Evolutionary conservation across 1,139 yeast genomes (phyloP).

Genomic region (Protomyces inouyei): DNA sequence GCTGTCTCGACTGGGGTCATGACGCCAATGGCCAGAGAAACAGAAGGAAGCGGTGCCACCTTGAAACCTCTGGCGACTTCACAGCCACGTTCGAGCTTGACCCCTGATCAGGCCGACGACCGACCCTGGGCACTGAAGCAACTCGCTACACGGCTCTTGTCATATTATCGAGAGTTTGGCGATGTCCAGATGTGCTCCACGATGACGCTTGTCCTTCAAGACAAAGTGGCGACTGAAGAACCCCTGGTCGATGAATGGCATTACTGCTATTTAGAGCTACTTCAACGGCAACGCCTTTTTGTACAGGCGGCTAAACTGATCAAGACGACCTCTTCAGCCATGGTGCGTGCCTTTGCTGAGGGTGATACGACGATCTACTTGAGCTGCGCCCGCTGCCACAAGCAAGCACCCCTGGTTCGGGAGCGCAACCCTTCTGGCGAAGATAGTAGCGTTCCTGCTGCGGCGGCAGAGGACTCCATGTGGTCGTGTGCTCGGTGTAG

Average conservation of each 20-base stretch:
- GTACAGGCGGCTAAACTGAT: constrained; percentile 56
- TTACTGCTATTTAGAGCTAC: constrained; percentile 52
- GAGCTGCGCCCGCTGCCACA: constrained; percentile 64
- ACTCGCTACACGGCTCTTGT: neutral
- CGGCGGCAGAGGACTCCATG: neutral
- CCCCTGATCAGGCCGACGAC: neutral
- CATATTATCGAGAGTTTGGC: constrained; percentile 14
- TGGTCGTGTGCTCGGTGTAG: constrained; percentile 24
- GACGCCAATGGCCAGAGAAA: neutral
- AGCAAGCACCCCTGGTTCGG: constrained; percentile 56
- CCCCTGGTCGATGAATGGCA: constrained; percentile 51
- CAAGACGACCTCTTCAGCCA: constrained; percentile 46
- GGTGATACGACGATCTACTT: constrained; percentile 57
- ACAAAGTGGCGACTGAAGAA: constrained; percentile 35
- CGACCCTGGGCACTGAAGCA: neutral
- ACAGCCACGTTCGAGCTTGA: neutral
- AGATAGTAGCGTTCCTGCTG: constrained; percentile 42
- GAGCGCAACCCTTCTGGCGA: constrained; percentile 44
- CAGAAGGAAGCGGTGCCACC: neutral
- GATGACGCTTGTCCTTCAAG: constrained; percentile 54
- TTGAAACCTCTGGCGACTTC: neutral
- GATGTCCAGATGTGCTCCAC: constrained; percentile 52
- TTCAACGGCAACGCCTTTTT: constrained; percentile 53
- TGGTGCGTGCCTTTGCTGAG: constrained; percentile 48
- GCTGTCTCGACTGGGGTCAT: neutral